These are phyloP conservation scores for Penicillium sp. DNA, from an alignment of 2,329 filamentous ascomycete genomes.

Conservation along the genomic window DNA sequence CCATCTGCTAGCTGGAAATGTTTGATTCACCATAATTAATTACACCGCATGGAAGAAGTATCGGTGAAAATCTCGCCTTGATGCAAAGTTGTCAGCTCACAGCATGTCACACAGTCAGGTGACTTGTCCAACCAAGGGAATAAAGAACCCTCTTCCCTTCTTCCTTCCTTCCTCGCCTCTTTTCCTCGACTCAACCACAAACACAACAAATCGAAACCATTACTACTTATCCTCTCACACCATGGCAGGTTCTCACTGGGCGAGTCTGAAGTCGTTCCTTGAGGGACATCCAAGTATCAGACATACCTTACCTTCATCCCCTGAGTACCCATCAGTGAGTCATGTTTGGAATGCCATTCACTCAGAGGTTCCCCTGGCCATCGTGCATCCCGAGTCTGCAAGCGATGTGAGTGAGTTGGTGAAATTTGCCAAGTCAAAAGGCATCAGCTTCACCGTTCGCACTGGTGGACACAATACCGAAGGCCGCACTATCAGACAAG, in stretches of 20 bases:
- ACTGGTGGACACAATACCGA: constrained; percentile 34
- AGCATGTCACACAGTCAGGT: too few relatives aligned
- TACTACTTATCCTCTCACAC: too few relatives aligned
- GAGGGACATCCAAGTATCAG: not conserved
- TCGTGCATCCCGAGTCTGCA: constrained; percentile 24
- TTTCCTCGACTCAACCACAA: too few relatives aligned
- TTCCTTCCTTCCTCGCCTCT: too few relatives aligned
- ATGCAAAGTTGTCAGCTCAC: too few relatives aligned
- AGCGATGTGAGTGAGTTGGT: constrained; percentile 23
- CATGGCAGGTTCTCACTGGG: not conserved
- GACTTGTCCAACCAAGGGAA: too few relatives aligned
- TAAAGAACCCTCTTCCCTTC: too few relatives aligned
- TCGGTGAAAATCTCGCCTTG: too few relatives aligned
- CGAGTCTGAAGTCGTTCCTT: not conserved
- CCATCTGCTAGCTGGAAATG: too few relatives aligned
- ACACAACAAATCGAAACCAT: too few relatives aligned
- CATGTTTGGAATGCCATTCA: not conserved
- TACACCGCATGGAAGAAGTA: too few relatives aligned
- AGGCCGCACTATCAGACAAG: constrained; percentile 25
- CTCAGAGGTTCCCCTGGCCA: constrained; percentile 13
- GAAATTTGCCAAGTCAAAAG: constrained; percentile 16
- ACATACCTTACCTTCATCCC: not conserved
- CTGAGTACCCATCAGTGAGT: not conserved
- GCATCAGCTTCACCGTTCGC: constrained; percentile 23
- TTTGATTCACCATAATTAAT: too few relatives aligned